phyloP scores from a whole-genome alignment of 345 rosid genomes.

The Trapa bicornis region DNA sequence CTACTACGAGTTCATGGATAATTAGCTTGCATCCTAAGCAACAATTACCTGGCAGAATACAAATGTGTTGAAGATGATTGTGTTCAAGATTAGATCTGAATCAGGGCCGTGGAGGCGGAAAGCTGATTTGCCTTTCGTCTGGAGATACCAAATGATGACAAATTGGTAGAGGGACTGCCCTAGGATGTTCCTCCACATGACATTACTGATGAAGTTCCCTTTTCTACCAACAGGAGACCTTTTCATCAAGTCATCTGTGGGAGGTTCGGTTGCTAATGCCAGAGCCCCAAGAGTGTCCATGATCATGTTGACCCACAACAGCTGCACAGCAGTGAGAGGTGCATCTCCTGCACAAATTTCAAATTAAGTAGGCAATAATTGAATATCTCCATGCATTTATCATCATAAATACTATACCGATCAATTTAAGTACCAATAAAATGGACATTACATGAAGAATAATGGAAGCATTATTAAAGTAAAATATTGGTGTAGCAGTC shows the following conservation, averaged over 20 bases:
- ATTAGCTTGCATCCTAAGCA: neutral
- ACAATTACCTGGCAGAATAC: constrained; percentile 81
- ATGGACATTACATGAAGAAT: neutral
- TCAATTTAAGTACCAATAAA: no score
- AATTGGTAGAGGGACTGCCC: constrained; percentile 89
- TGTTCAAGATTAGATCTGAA: constrained; percentile 59
- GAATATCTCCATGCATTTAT: no score
- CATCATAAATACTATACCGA: no score
- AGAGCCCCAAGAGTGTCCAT: constrained; percentile 87
- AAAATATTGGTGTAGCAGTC: neutral
- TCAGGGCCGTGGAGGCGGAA: constrained; percentile 33
- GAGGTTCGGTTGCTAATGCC: constrained; percentile 83
- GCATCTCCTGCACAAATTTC: constrained; percentile 40
- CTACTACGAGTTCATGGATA: neutral
- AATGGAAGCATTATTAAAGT: neutral
- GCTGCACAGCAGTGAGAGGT: constrained; percentile 79
- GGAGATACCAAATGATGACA: constrained; percentile 49
- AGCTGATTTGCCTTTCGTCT: constrained; percentile 40
- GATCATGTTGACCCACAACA: constrained; percentile 86
- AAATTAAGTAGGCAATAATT: no score
- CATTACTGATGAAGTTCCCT: constrained; percentile 74
- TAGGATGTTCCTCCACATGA: constrained; percentile 94
- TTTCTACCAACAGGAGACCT: constrained; percentile 61
- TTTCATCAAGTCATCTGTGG: constrained; percentile 59
- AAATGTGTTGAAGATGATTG: constrained; percentile 70